Evolutionary conservation across 192 early-diverging fungal genomes (phyloP), one percentile per base, ranked within the genome.

Genomic region (Coemansia sp.): DNA sequence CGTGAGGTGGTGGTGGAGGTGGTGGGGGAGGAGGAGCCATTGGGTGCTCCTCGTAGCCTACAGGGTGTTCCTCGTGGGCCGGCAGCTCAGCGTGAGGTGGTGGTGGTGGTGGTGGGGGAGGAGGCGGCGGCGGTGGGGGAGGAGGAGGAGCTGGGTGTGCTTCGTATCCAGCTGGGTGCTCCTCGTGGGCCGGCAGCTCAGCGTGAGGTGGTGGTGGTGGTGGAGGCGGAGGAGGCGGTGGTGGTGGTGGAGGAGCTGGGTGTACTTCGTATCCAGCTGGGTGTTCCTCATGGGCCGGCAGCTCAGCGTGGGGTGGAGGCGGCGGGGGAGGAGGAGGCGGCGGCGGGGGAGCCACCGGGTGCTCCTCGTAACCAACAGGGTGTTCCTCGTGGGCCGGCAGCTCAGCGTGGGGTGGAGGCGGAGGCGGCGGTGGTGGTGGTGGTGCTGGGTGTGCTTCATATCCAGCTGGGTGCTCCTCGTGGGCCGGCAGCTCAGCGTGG

Each of bases 101-200:
- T 1, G 58, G 38, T 7, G 58, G 29, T 52, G 60, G 58, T 5
- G 38, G n/a, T n/a, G n/a, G n/a, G n/a, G n/a, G n/a, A n/a, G 66
- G 41, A 20, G 17, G 34, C 17, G 53, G 54, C 1, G 36, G 36
- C 36, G 36, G 36, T 9, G 36, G 36, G 5, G 36, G 5, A 38
- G 9, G n/a, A n/a, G n/a, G n/a, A n/a, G n/a, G 29, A 29, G 29
- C 38, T 40, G 38, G 38, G 38, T 60, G 61, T 0, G 56, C 61
- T 54, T 72, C 63, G 40, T 78, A 76, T 22, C 65, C 57, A 25
- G 59, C 36, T n/a, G 64, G 57, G 42, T 66, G 63, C 59, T 65
- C 70, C 53, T 54, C 64, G 6, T 58, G 61, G 33, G 35, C 38
- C n/a, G 59, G 62, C 22, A 13, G 22, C 43, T 10, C 41, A 49